Base-by-base conservation (phyloP, 352 stramenopile species). In the Phytophthora crassamura region DNA sequence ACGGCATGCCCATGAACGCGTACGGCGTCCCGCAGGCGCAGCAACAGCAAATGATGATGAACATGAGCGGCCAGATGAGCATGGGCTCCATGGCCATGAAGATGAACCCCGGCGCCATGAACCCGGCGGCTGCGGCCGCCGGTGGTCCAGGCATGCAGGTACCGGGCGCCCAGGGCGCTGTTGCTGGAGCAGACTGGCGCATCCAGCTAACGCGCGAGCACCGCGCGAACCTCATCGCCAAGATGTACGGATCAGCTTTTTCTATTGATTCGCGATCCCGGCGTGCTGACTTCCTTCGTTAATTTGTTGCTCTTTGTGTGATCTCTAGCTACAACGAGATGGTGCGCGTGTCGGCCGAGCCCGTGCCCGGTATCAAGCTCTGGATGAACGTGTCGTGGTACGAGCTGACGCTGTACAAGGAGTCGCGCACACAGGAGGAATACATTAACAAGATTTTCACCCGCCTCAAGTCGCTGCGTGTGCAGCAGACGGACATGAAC, bases 401-500 rank as follows among this genome's bases (percentile, higher is more conserved):
- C 63, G 86, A 94, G 74, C 66, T 94, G 45, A 88, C 82, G 49
- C 72, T 93, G 7, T 94, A 90, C 74, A 90, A 91, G 63, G 86
- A 94, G 67, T 91, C 84, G 40, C 84, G 76, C 14, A 94, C 86
- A 14, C 84, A 94, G 67, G 82, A 94, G 51, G 86, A 91, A 59
- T 94, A 94, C 68, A 94, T 94, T 56, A 93, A 85, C 64, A 92
- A 94, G 77, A 94, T 94, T 48, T 91, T 94, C 64, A 91, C 89
- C 40, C 77, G 86, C 1, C 74, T 94, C 32, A 90, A 93, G 74
- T 86, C 81, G 40, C 69, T 94, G 38, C 84, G 85, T 22, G 75
- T 74, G 35, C 86, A 94, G 58, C 82, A 84, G 47, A 86, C 80
- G 6, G 84, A 94, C 64, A 84, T 90, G 79, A 83, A 81, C 50